phyloP scores from a whole-genome alignment of 345 rosid species.

The Triadica sebifera region DNA sequence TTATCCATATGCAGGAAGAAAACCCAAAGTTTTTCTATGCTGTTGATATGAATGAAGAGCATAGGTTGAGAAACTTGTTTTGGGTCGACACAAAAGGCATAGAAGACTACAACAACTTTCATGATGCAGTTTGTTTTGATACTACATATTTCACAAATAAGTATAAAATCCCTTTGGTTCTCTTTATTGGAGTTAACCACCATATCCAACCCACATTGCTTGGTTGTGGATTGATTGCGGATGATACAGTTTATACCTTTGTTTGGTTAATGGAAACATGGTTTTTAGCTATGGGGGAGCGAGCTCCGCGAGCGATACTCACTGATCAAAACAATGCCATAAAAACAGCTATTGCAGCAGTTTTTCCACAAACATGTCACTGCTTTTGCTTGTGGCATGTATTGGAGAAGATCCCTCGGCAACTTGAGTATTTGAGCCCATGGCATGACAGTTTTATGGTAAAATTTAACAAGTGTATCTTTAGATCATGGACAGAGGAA shows the following conservation, averaged over 20 bases:
- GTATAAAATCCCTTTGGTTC: conserved; percentile 66
- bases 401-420: conserved; percentile 66
- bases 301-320: conserved; percentile 67
- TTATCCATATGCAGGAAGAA: conserved; percentile 82
- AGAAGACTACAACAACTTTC: conserved; percentile 66
- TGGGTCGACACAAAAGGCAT: conserved; percentile 95
- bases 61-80: conserved; percentile 75
- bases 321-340: conserved; percentile 69
- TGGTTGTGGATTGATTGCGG: conserved; percentile 88
- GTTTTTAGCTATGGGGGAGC: conserved; percentile 77
- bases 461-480: conserved; percentile 69
- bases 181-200: conserved; percentile 77
- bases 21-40: conserved; percentile 79
- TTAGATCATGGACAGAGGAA: conserved; percentile 73
- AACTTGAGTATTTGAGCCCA: conserved; percentile 58
- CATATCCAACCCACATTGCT: conserved; percentile 76
- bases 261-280: conserved; percentile 89
- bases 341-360: conserved; percentile 58
- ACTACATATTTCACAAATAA: conserved; percentile 65
- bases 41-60: conserved; percentile 85
- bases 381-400: conserved; percentile 74
- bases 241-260: conserved; percentile 65
- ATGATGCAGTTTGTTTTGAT: conserved; percentile 84
- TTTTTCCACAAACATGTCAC: conserved; percentile 59
- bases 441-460: conserved; percentile 69